Base-by-base conservation (phyloP, 2,329 filamentous ascomycete species). In the Ceratocystis diversiconidia region DNA sequence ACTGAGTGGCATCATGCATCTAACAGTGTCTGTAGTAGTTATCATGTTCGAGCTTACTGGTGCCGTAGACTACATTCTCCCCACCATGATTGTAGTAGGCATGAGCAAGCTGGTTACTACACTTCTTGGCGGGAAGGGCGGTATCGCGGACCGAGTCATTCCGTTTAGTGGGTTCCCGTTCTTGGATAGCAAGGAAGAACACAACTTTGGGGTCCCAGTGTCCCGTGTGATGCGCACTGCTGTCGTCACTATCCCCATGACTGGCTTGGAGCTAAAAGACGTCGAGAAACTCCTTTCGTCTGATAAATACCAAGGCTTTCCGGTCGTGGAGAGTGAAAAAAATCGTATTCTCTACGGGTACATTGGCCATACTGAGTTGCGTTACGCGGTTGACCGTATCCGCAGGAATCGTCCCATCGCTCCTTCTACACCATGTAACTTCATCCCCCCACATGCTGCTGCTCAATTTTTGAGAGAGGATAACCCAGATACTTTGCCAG, bases 31-130 rank as follows among this genome's bases (percentile, higher is more conserved):
- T 0, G 91, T 99, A 8, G 92, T 96, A 1, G 94, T 99, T 72
- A 99, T 99, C 75, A 97, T 99, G 94, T 97, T 97, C 72, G 94
- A 99, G 75, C 82, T 99, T 61, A 99, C 94, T 0, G 94, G 94
- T n/a, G 94, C 94, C 5, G 78, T 97, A 68, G 96, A 92, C 1
- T 99, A 99, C 73, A 97, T 99, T 69, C 78, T 99, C 32, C 94
- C 94, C 0, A 97, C 92, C 15, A 99, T 99, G 94, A 96, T 99
- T 70, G 94, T 97, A 0, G 94, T 97, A 1, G 94, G 94, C 61
- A 88, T 96, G 41, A 97, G 92, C 48, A 99, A 99, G 78, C 89
- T 89, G 15, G 89, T 99, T 60, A 86, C 89, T 68, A 90, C 95
- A 70, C 80, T 91, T 12, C 94, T 95, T 72, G 64, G 66, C 22